Percentiles rank a stretch among this genome's conserved stretches.
Conservation (phyloP, 78 protist species). For the Monosiga brevicollis region DNA sequence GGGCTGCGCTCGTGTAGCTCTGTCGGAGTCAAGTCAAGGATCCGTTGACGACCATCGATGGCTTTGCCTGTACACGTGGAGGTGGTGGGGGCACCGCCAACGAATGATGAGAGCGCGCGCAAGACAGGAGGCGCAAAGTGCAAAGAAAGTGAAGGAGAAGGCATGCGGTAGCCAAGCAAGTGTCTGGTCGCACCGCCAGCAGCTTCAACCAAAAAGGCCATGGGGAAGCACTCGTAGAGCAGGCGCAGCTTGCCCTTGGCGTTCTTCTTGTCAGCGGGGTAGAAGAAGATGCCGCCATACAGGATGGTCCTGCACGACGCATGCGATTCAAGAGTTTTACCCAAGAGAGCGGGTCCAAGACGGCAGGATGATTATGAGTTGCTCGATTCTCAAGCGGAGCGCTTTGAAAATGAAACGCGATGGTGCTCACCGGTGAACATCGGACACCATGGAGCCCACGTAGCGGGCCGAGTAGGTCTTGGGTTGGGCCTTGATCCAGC, state of each 20-base stretch:
- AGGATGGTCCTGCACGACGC: slow-evolving; percentile 62
- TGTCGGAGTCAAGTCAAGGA: slow-evolving; percentile 32
- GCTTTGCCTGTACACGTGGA: neutral
- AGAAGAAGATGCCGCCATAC: slow-evolving; percentile 91
- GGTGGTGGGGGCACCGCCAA: neutral
- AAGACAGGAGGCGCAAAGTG: neutral
- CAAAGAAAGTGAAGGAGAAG: neutral
- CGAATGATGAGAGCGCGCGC: neutral
- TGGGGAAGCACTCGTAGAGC: slow-evolving; percentile 65
- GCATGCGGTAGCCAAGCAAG: neutral
- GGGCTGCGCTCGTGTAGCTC: slow-evolving; percentile 47
- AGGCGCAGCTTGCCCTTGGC: slow-evolving; percentile 71
- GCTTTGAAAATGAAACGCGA: too few relatives aligned
- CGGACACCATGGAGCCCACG: slow-evolving; percentile 92
- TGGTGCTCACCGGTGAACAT: slow-evolving; percentile 66
- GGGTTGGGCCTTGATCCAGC: neutral
- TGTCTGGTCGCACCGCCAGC: neutral
- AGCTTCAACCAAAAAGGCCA: slow-evolving; percentile 53
- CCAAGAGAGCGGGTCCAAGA: too few relatives aligned
- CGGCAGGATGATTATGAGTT: too few relatives aligned
- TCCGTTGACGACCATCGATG: slow-evolving; percentile 4
- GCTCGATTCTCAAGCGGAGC: too few relatives aligned
- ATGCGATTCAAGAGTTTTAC: too few relatives aligned
- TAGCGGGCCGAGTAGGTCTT: slow-evolving; percentile 63
- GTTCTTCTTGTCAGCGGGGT: slow-evolving; percentile 73